A percentile compares a stretch with the other conserved stretches of the same genome.
These are phyloP conservation scores for Heritiera littoralis DNA, from an alignment of 345 rosid genomes.

Conservation along the genomic window DNA sequence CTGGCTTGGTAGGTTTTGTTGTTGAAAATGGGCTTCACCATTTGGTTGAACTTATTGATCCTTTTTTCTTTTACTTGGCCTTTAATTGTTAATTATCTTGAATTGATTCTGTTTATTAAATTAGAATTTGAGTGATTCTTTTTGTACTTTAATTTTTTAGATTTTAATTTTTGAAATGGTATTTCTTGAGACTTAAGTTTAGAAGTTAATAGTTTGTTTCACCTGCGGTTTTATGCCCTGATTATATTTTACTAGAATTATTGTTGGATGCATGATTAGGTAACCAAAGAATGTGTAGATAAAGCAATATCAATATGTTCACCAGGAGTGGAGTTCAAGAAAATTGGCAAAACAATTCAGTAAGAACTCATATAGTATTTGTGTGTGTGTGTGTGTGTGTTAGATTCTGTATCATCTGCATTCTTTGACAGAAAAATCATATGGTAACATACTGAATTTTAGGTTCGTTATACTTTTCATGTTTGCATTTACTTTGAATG, in stretches of 20 bases:
- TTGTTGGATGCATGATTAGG: slow-evolving; percentile 44
- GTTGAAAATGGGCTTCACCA: neutral
- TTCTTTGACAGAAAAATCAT: neutral
- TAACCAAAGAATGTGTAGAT: slow-evolving; percentile 78
- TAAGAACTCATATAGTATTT: slow-evolving; percentile 35
- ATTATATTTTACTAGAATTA: slow-evolving; percentile 17
- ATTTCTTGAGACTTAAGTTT: slow-evolving; percentile 7
- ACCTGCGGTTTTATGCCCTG: slow-evolving; percentile 6
- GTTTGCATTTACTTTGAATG: slow-evolving; percentile 11
- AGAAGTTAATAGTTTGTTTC: neutral
- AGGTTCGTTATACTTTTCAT: neutral
- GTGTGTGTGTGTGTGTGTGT: too few species aligned
- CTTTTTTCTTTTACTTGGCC: neutral
- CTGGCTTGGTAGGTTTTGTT: neutral
- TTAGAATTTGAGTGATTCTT: neutral
- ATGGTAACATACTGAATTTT: neutral
- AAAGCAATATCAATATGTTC: slow-evolving; percentile 85
- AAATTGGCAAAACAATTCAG: slow-evolving; percentile 87
- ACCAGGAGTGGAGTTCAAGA: slow-evolving; percentile 75
- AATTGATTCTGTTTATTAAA: neutral
- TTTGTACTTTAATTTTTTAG: neutral
- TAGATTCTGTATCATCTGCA: neutral
- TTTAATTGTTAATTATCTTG: neutral
- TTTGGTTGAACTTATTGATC: neutral
- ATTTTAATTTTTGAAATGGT: slow-evolving; percentile 3